A percentile compares a stretch with the other conserved stretches of the same genome.
These are phyloP conservation scores for Chloris gayana DNA, from an alignment of 176 grass and related monocot species.

Conservation along the genomic window DNA sequence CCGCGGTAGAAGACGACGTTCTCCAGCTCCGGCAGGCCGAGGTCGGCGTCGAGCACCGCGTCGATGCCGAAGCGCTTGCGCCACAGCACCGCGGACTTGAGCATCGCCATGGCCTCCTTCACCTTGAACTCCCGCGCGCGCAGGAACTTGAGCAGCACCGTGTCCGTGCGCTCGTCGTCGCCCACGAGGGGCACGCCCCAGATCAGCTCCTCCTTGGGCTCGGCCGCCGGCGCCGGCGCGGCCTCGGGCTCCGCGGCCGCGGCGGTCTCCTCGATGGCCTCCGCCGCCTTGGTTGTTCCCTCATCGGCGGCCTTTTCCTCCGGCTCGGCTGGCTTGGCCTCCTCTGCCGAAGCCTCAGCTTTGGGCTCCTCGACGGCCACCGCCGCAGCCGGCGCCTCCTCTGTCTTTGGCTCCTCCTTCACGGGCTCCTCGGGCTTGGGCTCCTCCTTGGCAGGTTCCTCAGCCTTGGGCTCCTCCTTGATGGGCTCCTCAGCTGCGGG, in stretches of 20 bases:
- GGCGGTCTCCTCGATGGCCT: constrained; percentile 42
- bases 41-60: constrained; percentile 43
- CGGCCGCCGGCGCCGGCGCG: not conserved
- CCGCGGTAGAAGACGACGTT: constrained; percentile 60
- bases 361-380: constrained; percentile 35
- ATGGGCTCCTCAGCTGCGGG: not conserved
- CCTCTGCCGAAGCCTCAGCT: constrained; percentile 26
- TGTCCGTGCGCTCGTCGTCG: constrained; percentile 75
- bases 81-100: constrained; percentile 74
- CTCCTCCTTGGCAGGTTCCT: constrained; percentile 12
- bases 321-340: constrained; percentile 21
- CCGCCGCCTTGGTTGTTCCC: constrained; percentile 23
- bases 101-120: constrained; percentile 77
- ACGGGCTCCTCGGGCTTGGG: constrained; percentile 31
- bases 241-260: not conserved
- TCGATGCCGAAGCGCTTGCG: constrained; percentile 71
- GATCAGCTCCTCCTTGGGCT: constrained; percentile 44
- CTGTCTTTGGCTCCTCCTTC: constrained; percentile 19
- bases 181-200: constrained; percentile 64
- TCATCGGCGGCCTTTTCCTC: constrained; percentile 18
- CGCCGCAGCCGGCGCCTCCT: not conserved
- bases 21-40: constrained; percentile 40
- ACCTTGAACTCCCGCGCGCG: constrained; percentile 82
- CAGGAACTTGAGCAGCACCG: constrained; percentile 89
- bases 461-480: constrained; percentile 29